Conservation (phyloP, 768 basidiomycete genomes). For the Trametes maxima region DNA sequence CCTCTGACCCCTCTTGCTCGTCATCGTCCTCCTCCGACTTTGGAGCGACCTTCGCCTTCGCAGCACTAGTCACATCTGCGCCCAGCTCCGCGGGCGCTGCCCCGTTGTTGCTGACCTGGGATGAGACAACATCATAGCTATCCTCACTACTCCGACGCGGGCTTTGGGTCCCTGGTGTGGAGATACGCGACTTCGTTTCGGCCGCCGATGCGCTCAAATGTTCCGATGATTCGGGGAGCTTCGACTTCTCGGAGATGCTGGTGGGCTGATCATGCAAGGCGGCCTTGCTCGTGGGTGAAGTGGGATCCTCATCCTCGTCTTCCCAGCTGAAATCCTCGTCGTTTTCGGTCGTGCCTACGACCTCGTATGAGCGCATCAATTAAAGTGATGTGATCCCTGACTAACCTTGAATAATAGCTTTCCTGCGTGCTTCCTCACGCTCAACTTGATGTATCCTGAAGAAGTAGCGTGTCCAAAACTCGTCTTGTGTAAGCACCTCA, state of each 20-base stretch:
- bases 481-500: conserved; percentile 56
- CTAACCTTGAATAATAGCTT: conserved; percentile 72
- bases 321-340: conserved; percentile 96
- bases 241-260: neutral
- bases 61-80: neutral
- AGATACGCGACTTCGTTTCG: conserved; percentile 19
- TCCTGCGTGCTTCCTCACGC: conserved; percentile 76
- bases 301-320: conserved; percentile 79
- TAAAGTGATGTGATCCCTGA: neutral
- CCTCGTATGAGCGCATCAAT: neutral
- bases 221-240: neutral
- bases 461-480: conserved; percentile 90
- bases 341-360: conserved; percentile 57
- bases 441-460: conserved; percentile 85
- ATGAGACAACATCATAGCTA: conserved; percentile 41
- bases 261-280: neutral
- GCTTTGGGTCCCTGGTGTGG: conserved; percentile 29
- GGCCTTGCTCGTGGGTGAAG: conserved; percentile 16
- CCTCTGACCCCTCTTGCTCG: conserved; percentile 18
- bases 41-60: neutral
- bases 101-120: conserved; percentile 32
- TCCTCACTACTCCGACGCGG: conserved; percentile 38
- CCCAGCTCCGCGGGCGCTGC: conserved; percentile 12
- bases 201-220: conserved; percentile 13
- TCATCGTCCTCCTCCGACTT: conserved; percentile 11